Evolutionary conservation across 257 asterid species (phyloP), one percentile per base, ranked within the genome.

Genomic region (Solanum dulcamara): DNA sequence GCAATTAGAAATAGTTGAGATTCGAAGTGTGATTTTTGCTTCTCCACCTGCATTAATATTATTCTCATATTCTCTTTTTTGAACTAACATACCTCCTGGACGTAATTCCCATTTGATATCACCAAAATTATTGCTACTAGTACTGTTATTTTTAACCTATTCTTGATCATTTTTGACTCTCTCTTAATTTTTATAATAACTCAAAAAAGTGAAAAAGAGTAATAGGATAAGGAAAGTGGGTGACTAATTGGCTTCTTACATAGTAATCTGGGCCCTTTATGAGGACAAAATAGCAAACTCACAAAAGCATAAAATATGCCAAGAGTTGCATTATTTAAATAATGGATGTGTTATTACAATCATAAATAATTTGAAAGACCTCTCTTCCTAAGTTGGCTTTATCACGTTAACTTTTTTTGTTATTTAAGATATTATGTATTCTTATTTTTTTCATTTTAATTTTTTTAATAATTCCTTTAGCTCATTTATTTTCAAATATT

Each of bases 71-170:
- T 91, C 95, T 86, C 98, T 86, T 67, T 87, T 94, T 53, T 94
- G 98, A 13, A 94, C 98, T 18, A 94, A 92, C 98, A 94, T 94
- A 84, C 97, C 98, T 1, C 98, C 98, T 1, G 98, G 98, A 81
- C 98, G 89, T 5, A 93, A 75, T 38, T 94, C 97, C 98, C 97
- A 94, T 74, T 90, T 93, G 85, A 93, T 94, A 81, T 94, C 95
- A 1, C 87, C 88, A 18, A 14, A 46, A 15, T 8, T 22, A 3
- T 7, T 14, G 2, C 38, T 33, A 24, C 11, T 48, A 2, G 1
- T 42, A 15, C 32, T 40, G 7, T 22, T 79, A 1, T 14, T 28
- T 66, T 81, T 80, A 4, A 87, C 42, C 89, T 91, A 91, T 81
- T 91, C 88, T 90, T 94, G 64, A 93, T 89, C 93, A 94, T 81